Percentiles rank a stretch among this genome's conserved stretches.
These are phyloP conservation scores for Umbellularia californica DNA, from an alignment of 164 flowering plant genomes.

Conservation along the genomic window DNA sequence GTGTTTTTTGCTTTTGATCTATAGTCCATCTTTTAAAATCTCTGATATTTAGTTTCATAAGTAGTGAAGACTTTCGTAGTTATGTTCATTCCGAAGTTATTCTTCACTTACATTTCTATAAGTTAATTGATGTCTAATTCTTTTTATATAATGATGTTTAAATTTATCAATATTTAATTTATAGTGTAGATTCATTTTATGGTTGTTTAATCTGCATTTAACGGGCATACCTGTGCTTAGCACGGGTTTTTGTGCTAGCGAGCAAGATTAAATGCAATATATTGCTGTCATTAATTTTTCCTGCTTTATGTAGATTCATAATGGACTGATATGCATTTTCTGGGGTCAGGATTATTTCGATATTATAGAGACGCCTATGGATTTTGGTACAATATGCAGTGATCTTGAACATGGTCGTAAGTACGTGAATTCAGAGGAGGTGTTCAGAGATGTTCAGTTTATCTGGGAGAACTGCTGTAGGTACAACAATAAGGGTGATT, in stretches of 20 bases:
- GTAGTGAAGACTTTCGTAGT: too few species aligned
- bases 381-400: conserved; percentile 90
- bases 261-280: background rate
- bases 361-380: conserved; percentile 94
- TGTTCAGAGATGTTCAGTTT: conserved; percentile 80
- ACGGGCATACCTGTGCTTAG: too few species aligned
- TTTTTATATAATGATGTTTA: background rate
- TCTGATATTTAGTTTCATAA: too few species aligned
- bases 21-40: too few species aligned
- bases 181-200: background rate
- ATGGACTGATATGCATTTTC: conserved; percentile 3
- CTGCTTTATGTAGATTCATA: background rate
- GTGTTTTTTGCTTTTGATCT: too few species aligned
- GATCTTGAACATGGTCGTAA: conserved; percentile 69
- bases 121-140: conserved; percentile 10
- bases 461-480: conserved; percentile 92
- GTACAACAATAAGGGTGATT: conserved; percentile 94
- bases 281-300: background rate
- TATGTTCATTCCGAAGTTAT: too few species aligned
- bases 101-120: too few species aligned
- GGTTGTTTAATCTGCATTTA: background rate
- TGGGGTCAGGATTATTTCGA: conserved; percentile 86
- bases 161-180: too few species aligned
- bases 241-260: background rate
- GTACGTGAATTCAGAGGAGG: conserved; percentile 80